Conservation (phyloP, 768 basidiomycete genomes). For the Sporobolomyces phaffii region DNA sequence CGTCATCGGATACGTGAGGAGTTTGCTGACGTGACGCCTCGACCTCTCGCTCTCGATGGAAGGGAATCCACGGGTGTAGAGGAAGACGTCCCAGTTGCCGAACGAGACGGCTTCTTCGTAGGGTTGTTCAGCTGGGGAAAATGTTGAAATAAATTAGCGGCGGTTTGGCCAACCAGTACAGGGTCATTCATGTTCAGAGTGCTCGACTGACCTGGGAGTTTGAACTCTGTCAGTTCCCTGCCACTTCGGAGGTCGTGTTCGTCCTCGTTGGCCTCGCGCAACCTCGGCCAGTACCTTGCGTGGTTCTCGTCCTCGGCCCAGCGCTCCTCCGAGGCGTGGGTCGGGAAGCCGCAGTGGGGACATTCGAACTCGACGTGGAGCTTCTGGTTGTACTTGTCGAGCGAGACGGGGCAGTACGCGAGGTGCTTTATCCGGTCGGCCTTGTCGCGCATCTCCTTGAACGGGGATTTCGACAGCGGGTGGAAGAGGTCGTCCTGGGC, state of each 20-base stretch:
- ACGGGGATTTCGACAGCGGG: slow-evolving; percentile 81
- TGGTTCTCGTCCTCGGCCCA: slow-evolving; percentile 78
- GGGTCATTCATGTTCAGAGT: too few species aligned
- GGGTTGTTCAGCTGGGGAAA: slow-evolving; percentile 68
- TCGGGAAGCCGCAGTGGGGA: slow-evolving; percentile 95
- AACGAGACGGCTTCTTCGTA: slow-evolving; percentile 92
- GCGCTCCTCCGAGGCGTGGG: slow-evolving; percentile 81
- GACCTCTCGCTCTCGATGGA: slow-evolving; percentile 94
- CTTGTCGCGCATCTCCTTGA: slow-evolving; percentile 70
- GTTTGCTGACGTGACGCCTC: slow-evolving; percentile 84
- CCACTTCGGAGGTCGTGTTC: slow-evolving; percentile 95
- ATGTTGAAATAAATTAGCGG: too few species aligned
- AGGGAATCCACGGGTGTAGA: slow-evolving; percentile 83
- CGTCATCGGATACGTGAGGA: slow-evolving; percentile 90
- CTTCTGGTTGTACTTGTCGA: slow-evolving; percentile 55
- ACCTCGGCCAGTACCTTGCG: slow-evolving; percentile 71
- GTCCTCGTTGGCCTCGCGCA: slow-evolving; percentile 91
- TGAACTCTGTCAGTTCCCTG: slow-evolving; percentile 72
- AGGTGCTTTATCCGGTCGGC: slow-evolving; percentile 72
- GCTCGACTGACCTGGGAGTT: slow-evolving; percentile 65
- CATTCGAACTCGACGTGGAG: slow-evolving; percentile 75
- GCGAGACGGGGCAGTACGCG: slow-evolving; percentile 89
- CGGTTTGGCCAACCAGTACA: too few species aligned
- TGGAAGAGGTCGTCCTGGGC: slow-evolving; percentile 57
- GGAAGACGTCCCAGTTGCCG: slow-evolving; percentile 91